Percentiles rank a stretch among this genome's conserved stretches.
These are phyloP conservation scores for Coelastrella sp. DNA, from an alignment of 139 green algal genomes.

Conservation along the genomic window DNA sequence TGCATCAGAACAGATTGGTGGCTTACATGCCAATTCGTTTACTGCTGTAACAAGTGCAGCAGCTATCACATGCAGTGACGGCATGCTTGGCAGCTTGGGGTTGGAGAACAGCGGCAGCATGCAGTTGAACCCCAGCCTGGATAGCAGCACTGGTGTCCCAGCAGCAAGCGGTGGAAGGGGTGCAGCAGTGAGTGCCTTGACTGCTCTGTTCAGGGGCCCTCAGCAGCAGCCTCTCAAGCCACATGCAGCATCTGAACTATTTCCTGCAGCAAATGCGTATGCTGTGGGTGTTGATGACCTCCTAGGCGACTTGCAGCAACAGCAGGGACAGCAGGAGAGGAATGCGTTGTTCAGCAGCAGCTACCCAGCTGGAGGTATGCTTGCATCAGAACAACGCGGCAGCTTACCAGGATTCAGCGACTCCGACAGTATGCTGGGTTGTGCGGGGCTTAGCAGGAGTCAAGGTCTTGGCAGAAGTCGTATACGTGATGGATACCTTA, in stretches of 20 bases:
- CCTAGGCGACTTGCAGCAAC: neutral
- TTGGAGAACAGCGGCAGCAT: slow-evolving; percentile 7
- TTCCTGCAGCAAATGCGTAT: neutral
- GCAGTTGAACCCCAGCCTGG: neutral
- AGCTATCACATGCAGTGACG: neutral
- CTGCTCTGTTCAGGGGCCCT: neutral
- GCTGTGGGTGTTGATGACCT: neutral
- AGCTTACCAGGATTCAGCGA: neutral
- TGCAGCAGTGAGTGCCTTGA: slow-evolving; percentile 29
- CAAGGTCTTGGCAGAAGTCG: too few species aligned
- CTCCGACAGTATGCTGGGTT: too few species aligned
- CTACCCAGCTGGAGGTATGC: neutral
- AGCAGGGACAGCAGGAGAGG: too few species aligned
- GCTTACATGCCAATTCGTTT: neutral
- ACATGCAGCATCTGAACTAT: neutral
- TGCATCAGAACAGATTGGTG: too few species aligned
- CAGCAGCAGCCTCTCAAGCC: neutral
- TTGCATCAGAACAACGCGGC: too few species aligned
- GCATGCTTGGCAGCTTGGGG: neutral
- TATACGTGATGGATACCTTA: too few species aligned
- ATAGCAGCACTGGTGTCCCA: neutral
- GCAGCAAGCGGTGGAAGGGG: slow-evolving; percentile 8
- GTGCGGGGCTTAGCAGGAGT: too few species aligned
- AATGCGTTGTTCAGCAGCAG: too few species aligned
- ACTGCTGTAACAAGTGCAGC: too few species aligned